phyloP scores from a whole-genome alignment of 1,284 basidiomycete genomes.

The Phellopilus nigrolimitatus region DNA sequence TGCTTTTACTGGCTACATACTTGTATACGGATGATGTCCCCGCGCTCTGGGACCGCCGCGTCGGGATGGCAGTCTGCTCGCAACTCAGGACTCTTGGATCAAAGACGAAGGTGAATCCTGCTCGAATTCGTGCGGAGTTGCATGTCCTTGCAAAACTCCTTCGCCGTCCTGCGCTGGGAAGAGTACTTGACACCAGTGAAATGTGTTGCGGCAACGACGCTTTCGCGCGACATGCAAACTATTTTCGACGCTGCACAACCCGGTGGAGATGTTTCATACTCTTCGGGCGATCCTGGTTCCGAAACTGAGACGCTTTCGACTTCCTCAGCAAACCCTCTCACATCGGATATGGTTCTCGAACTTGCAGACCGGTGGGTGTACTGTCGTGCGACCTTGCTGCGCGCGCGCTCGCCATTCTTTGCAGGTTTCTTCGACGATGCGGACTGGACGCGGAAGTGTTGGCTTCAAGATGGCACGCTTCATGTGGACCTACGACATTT shows the following conservation, averaged over 20 bases:
- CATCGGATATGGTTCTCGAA: constrained; percentile 72
- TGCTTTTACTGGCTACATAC: constrained; percentile 80
- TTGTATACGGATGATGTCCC: constrained; percentile 84
- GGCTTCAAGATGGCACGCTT: constrained; percentile 53
- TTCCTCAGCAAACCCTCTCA: constrained; percentile 27
- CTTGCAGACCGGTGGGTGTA: constrained; percentile 67
- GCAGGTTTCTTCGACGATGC: constrained; percentile 79
- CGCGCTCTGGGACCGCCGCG: constrained; percentile 81
- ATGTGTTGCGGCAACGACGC: constrained; percentile 39
- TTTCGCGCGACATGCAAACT: constrained; percentile 43
- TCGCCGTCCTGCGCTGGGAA: constrained; percentile 48
- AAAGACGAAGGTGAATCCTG: constrained; percentile 31
- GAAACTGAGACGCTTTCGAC: constrained; percentile 19
- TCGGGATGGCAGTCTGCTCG: constrained; percentile 46
- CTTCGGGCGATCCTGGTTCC: too few relatives aligned
- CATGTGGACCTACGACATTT: constrained; percentile 72
- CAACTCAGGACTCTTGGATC: constrained; percentile 33
- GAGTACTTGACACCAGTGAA: constrained; percentile 54
- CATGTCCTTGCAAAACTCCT: constrained; percentile 49
- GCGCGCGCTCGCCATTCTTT: constrained; percentile 85
- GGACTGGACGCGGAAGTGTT: constrained; percentile 69
- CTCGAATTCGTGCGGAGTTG: constrained; percentile 61
- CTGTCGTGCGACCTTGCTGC: constrained; percentile 73
- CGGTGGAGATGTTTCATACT: too few relatives aligned
- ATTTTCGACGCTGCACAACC: constrained; percentile 40